These are phyloP conservation scores for Colletotrichum gloeosporioides DNA, from an alignment of 2,329 filamentous ascomycete genomes.

Conservation along the genomic window DNA sequence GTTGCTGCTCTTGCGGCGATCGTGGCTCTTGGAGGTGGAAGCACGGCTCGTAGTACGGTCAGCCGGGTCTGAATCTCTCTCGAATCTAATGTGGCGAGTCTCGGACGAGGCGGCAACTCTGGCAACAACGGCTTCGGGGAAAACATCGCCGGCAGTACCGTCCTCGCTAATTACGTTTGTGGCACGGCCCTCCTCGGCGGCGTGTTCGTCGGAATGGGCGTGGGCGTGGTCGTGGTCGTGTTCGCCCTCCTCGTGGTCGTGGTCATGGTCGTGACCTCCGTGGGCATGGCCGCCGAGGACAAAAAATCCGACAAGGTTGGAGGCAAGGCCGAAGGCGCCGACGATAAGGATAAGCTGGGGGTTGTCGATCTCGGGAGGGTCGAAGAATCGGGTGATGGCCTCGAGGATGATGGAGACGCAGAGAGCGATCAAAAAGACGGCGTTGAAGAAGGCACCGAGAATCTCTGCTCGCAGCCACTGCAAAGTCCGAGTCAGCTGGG, in stretches of 20 bases:
- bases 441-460: conserved; percentile 93
- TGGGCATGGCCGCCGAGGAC: conserved; percentile 93
- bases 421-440: conserved; percentile 94
- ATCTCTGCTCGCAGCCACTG: conserved; percentile 98
- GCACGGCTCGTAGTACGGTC: conserved; percentile 27
- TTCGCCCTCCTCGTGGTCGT: conserved; percentile 52
- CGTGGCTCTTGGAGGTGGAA: conserved; percentile 42
- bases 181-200: conserved; percentile 58
- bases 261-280: conserved; percentile 60
- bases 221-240: conserved; percentile 35
- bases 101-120: conserved; percentile 46
- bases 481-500: background rate
- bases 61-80: conserved; percentile 33
- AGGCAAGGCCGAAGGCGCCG: conserved; percentile 82
- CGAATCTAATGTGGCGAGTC: conserved; percentile 46
- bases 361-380: conserved; percentile 86
- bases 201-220: conserved; percentile 37
- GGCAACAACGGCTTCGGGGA: conserved; percentile 66
- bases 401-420: conserved; percentile 97
- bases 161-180: conserved; percentile 55
- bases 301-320: conserved; percentile 87
- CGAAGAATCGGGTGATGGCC: conserved; percentile 88
- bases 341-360: conserved; percentile 90
- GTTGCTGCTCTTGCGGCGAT: conserved; percentile 51
- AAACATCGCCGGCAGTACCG: conserved; percentile 65